Evolutionary conservation across 805 yeast genomes (phyloP).

Genomic region (Kuraishia hungarica): DNA sequence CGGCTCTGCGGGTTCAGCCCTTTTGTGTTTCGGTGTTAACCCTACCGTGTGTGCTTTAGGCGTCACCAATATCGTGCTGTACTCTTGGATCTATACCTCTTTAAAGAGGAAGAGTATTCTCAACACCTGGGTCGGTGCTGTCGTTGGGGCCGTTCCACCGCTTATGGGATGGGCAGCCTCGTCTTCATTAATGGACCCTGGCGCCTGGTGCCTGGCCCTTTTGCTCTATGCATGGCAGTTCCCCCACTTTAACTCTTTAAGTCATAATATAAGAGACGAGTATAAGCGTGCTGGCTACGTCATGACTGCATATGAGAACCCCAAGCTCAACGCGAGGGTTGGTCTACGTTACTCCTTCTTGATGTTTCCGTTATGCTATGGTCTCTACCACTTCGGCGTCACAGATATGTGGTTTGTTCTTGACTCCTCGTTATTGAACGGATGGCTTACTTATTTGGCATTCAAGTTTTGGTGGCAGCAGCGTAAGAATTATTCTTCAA

Average conservation of each 20-base stretch:
- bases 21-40: constrained; percentile 76
- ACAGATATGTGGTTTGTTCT: constrained; percentile 74
- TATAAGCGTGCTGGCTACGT: constrained; percentile 91
- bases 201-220: constrained; percentile 91
- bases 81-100: constrained; percentile 88
- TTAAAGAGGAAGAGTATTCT: constrained; percentile 75
- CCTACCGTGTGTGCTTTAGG: constrained; percentile 82
- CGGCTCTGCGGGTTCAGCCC: constrained; percentile 62
- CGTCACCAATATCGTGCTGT: constrained; percentile 65
- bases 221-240: constrained; percentile 96
- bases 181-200: constrained; percentile 72
- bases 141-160: constrained; percentile 99
- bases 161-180: constrained; percentile 99
- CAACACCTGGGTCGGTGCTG: constrained; percentile 97
- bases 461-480: constrained; percentile 84
- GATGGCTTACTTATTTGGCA: constrained; percentile 79
- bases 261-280: constrained; percentile 82
- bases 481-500: constrained; percentile 40
- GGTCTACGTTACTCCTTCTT: constrained; percentile 83
- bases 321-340: constrained; percentile 86
- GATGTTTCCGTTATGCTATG: constrained; percentile 91
- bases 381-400: constrained; percentile 66
- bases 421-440: constrained; percentile 79
- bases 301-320: constrained; percentile 95
- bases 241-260: constrained; percentile 91